Base-by-base conservation (phyloP, 2,329 filamentous ascomycete genomes). In the Neocatenulostroma microsporum region DNA sequence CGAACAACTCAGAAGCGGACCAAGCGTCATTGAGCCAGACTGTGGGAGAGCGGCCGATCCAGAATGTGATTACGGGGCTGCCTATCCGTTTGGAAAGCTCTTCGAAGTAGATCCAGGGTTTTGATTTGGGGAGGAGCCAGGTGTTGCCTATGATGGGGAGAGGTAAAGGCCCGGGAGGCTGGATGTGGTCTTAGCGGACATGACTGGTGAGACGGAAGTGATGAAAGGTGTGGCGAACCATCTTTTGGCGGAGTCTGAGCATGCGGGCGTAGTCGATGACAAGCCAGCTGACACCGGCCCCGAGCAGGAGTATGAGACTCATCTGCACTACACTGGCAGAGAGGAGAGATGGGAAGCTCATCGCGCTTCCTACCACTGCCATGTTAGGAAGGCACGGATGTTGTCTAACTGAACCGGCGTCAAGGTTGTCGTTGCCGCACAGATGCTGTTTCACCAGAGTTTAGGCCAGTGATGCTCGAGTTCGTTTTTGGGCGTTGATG, bases 131-230 rank as follows among this genome's bases (percentile, higher is more conserved):
- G 28, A 64, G 47, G 24, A 57, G 44, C 26, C 53, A 46, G 21
- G 58, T 62, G 46, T 63, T 65, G 17, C 63, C 68, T 13, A 70
- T 45, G 45, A 70, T 64, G 2, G 66, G 68, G 5, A 68, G 53
- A 3, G 67, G 66, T 5, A 54, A 54, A 0, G 68, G 67, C 4
- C 68, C 68, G 3, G 67, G 67, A 23, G 67, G 67, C 66, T 51
- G 21, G n/a, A n/a, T n/a, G n/a, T n/a, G n/a, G n/a, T n/a, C n/a
- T n/a, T n/a, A n/a, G n/a, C n/a, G n/a, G n/a, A n/a, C n/a, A n/a
- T n/a, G n/a, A n/a, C n/a, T n/a, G n/a, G n/a, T n/a, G n/a, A n/a
- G n/a, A n/a, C n/a, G n/a, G n/a, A n/a, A n/a, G n/a, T n/a, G n/a
- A n/a, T n/a, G n/a, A n/a, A n/a, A n/a, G n/a, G n/a, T 6, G 17